Conservation (phyloP, 805 yeast species). For the Ogataea dorogensis region DNA sequence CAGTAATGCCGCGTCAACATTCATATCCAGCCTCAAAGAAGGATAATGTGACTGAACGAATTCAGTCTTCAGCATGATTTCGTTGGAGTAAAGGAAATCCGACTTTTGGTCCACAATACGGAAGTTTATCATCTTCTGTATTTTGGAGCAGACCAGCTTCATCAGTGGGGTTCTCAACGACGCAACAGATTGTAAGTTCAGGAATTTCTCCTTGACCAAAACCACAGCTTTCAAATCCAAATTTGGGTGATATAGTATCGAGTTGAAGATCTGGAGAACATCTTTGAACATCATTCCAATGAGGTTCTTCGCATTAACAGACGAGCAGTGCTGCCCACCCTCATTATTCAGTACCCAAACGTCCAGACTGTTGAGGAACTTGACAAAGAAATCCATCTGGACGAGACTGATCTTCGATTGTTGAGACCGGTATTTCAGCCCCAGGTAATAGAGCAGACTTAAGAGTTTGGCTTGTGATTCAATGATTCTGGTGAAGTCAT, state of each 20-base stretch:
- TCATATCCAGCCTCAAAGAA: not conserved
- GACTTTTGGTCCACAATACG: constrained; percentile 1
- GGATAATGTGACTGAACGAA: not conserved
- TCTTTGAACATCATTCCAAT: constrained; percentile 14
- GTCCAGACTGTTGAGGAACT: too few relatives aligned
- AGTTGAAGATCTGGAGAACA: constrained; percentile 14
- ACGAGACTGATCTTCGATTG: too few relatives aligned
- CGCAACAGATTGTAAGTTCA: constrained; percentile 9
- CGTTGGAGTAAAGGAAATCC: constrained; percentile 6
- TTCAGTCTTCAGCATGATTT: constrained; percentile 2
- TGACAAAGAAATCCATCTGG: too few relatives aligned
- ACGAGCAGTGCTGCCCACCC: too few relatives aligned
- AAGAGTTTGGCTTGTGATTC: constrained; percentile 11
- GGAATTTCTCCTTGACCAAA: constrained; percentile 15
- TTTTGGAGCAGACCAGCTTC: constrained; percentile 8
- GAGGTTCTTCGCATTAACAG: not conserved
- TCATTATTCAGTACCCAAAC: too few relatives aligned
- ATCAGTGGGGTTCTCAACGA: constrained; percentile 5
- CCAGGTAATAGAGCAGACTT: constrained; percentile 1
- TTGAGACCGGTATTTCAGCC: not conserved
- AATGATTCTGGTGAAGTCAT: too few relatives aligned
- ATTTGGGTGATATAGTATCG: constrained; percentile 10
- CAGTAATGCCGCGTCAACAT: not conserved
- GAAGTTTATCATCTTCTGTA: constrained; percentile 6
- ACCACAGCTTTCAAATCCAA: constrained; percentile 7